These are phyloP conservation scores for Cystobasidiaceae sp. DNA, from an alignment of 1,284 basidiomycete genomes.

Conservation along the genomic window DNA sequence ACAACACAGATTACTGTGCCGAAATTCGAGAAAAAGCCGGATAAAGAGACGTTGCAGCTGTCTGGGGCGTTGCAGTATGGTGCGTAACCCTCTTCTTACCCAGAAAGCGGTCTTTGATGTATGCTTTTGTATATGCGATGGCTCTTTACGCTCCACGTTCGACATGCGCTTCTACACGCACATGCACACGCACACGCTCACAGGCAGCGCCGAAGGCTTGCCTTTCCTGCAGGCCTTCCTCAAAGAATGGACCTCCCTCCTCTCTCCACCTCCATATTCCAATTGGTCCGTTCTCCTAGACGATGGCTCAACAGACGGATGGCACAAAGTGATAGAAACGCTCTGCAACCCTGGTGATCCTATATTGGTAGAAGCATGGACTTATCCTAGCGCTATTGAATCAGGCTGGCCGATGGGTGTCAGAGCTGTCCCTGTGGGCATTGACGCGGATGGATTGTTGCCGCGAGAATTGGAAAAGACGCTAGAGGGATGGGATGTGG, in stretches of 20 bases:
- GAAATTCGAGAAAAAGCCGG: slow-evolving; percentile 51
- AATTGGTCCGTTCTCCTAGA: slow-evolving; percentile 61
- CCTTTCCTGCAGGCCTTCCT: slow-evolving; percentile 55
- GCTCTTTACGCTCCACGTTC: background rate
- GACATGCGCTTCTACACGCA: slow-evolving; percentile 29
- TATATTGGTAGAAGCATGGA: slow-evolving; percentile 59
- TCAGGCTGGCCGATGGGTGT: slow-evolving; percentile 53
- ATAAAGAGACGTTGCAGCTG: slow-evolving; percentile 55
- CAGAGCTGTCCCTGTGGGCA: slow-evolving; percentile 57
- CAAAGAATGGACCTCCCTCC: slow-evolving; percentile 57
- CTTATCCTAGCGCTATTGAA: slow-evolving; percentile 49
- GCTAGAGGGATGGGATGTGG: slow-evolving; percentile 63
- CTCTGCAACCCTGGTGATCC: slow-evolving; percentile 69
- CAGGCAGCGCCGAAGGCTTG: slow-evolving; percentile 54
- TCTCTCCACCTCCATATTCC: slow-evolving; percentile 65
- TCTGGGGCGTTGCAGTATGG: slow-evolving; percentile 66
- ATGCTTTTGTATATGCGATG: background rate
- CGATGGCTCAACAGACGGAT: slow-evolving; percentile 71
- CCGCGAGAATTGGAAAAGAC: slow-evolving; percentile 58
- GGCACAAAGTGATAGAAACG: slow-evolving; percentile 55
- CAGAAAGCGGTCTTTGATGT: background rate
- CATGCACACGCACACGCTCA: no score
- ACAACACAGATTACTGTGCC: slow-evolving; percentile 57
- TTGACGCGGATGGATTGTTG: slow-evolving; percentile 68
- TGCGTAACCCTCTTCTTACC: background rate